Conservation (phyloP, 2,329 filamentous ascomycete genomes). For the Fusarium sp. region DNA sequence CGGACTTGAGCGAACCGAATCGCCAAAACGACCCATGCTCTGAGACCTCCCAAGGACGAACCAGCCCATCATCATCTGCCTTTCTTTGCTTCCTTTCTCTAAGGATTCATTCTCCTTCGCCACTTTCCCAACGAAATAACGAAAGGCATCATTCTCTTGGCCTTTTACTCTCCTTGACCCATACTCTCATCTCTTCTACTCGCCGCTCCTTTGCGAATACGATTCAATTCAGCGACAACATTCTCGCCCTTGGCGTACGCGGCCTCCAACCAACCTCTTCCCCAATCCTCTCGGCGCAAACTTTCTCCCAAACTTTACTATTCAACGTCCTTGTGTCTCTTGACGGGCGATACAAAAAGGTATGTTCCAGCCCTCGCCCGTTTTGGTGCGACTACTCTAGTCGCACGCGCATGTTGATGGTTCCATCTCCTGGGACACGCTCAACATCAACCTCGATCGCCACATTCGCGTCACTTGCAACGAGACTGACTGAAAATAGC, state of each 20-base stretch:
- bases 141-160: not conserved
- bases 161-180: not conserved
- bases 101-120: slow-evolving; percentile 2
- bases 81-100: slow-evolving; percentile 1
- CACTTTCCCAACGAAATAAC: not conserved
- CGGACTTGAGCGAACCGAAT: slow-evolving; percentile 31
- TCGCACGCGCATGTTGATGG: slow-evolving; percentile 14
- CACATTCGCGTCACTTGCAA: slow-evolving; percentile 24
- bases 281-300: not conserved
- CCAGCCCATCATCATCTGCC: slow-evolving; percentile 11
- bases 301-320: slow-evolving; percentile 15
- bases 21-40: slow-evolving; percentile 30
- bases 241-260: not conserved
- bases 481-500: slow-evolving; percentile 30
- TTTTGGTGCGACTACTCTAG: slow-evolving; percentile 19
- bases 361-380: slow-evolving; percentile 28
- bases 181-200: not conserved
- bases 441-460: slow-evolving; percentile 12
- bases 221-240: not conserved
- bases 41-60: slow-evolving; percentile 20
- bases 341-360: slow-evolving; percentile 19
- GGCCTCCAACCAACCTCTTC: slow-evolving; percentile 13
- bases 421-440: slow-evolving; percentile 1
- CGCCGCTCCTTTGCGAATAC: not conserved
- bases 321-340: slow-evolving; percentile 4